These are phyloP conservation scores for Ramalina peruviana DNA, from an alignment of 495 filamentous ascomycete species.

Conservation along the genomic window DNA sequence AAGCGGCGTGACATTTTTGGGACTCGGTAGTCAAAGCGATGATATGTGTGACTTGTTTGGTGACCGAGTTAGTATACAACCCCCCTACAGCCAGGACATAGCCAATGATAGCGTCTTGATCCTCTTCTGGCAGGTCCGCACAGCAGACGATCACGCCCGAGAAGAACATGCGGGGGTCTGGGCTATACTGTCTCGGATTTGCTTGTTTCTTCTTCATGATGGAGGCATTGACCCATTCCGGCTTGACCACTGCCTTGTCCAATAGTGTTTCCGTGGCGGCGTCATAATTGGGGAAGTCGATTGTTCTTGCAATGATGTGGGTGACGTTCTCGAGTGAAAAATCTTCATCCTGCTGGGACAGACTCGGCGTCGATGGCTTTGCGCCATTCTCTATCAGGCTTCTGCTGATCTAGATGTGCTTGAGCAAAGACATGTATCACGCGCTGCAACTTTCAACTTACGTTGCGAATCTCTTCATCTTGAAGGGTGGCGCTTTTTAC, in stretches of 20 bases:
- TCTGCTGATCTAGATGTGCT: conserved; percentile 1
- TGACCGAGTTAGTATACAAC: conserved; percentile 53
- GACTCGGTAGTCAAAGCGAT: conserved; percentile 68
- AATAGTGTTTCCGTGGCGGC: conserved; percentile 40
- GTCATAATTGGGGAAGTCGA: conserved; percentile 76
- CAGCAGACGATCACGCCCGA: conserved; percentile 65
- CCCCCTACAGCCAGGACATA: conserved; percentile 85
- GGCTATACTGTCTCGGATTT: conserved; percentile 70
- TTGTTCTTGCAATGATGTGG: conserved; percentile 71
- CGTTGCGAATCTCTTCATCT: conserved; percentile 18
- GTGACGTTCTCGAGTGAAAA: conserved; percentile 49
- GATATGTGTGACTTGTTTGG: conserved; percentile 69
- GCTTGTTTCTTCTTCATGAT: conserved; percentile 53
- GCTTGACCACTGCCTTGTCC: conserved; percentile 77
- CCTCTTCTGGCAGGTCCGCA: conserved; percentile 69
- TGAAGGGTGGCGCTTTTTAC: conserved; percentile 28
- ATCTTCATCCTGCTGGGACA: conserved; percentile 17
- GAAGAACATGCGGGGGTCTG: conserved; percentile 83
- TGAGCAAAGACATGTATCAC: no score
- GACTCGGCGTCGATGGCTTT: not conserved
- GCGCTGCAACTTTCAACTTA: conserved; percentile 25
- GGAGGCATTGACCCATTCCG: conserved; percentile 62
- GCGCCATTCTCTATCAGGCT: conserved; percentile 39
- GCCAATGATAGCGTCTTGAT: conserved; percentile 84
- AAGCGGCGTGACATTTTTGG: conserved; percentile 52